Evolutionary conservation across 768 basidiomycete genomes (phyloP), one percentile per base, ranked within the genome.

Genomic region (Russula compacta): DNA sequence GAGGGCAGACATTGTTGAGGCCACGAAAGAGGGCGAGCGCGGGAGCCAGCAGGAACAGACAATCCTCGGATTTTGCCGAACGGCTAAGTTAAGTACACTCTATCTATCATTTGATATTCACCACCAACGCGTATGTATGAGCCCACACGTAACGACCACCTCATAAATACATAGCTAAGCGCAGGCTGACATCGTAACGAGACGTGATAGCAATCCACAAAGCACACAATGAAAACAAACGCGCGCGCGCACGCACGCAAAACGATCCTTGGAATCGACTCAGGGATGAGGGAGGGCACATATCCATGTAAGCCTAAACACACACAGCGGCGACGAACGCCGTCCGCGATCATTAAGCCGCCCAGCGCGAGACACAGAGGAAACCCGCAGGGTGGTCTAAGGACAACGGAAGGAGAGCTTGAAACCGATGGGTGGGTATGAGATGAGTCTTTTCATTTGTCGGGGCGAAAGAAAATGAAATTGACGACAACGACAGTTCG

Each of bases 1-100:
- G 53, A 83, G 64, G 56, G 81, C 77, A 73, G 85, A 86, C 86
- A 88, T 87, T 24, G 63, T 67, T 58, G 11, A 29, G 19, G 19
- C 9, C 10, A 10, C 9, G 19, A 21, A 19, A 19, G 24, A 29
- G 24, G 3, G 24, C 24, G 3, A 29, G 24, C 24, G 24, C 24
- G 24, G 24, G 3, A 2, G 24, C 24, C 24, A 29, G 24, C 24
- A 3, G 24, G 24, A 29, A 29, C 24, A 29, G 24, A 29, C 24
- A 29, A 29, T 29, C 24, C 48, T 33, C 49, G 49, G 49, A 5
- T 35, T 50, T 35, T 35, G 33, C 49, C 49, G 33, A 50, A 35
- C n/a, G 15, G 40, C 40, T 29, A 29, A 29, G 24, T 29, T 29
- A 29, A 29, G 3, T 29, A 29, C 24, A 29, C 24, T 29, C 24